Base-by-base conservation (phyloP, 352 stramenopile genomes). In the Phytophthora ramorum region DNA sequence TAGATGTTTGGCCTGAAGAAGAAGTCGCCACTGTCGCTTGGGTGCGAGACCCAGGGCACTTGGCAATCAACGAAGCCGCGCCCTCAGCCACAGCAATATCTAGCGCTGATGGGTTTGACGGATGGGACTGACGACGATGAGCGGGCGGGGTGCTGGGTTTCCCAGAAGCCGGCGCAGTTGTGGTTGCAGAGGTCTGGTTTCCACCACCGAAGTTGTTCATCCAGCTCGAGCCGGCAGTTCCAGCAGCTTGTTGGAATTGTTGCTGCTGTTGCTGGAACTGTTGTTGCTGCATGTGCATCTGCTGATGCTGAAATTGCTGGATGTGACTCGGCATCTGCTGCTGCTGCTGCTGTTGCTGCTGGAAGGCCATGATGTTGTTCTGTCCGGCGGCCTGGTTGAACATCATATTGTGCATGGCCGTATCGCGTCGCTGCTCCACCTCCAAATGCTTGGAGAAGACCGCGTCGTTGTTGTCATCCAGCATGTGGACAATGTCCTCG, bases 401-500 rank as follows among this genome's bases (percentile, higher is more conserved):
- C 41, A 63, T 63, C 44, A 72, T 63, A 20, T 49, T 63, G 7
- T 78, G 66, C 56, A 75, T 69, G 8, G 50, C 45, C 22, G 55
- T 41, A n/a, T 67, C 53, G 6, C 56, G 57, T 0, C 63, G 49
- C 19, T 57, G 57, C 1, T 73, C 55, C n/a, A 30, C 30, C n/a
- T 75, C 70, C 40, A 76, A 51, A 7, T 73, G 67, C 59, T 76
- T 79, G 32, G 54, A 56, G 35, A 76, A 73, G 14, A 64, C 37
- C n/a, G 73, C 62, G n/a, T 80, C 76, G 19, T 77, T 77, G 17
- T 59, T 67, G 3, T 90, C 81, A 58, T 91, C 79, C 28, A 92
- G 59, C 79, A 93, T 88, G 35, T 75, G 88, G 55, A 86, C 83
- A n/a, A 93, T 78, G 59, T 93, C 85, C 46, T 93, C 85, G 45